phyloP scores from a whole-genome alignment of 2,329 filamentous ascomycete species.

The Cladosporium sphaerospermum region DNA sequence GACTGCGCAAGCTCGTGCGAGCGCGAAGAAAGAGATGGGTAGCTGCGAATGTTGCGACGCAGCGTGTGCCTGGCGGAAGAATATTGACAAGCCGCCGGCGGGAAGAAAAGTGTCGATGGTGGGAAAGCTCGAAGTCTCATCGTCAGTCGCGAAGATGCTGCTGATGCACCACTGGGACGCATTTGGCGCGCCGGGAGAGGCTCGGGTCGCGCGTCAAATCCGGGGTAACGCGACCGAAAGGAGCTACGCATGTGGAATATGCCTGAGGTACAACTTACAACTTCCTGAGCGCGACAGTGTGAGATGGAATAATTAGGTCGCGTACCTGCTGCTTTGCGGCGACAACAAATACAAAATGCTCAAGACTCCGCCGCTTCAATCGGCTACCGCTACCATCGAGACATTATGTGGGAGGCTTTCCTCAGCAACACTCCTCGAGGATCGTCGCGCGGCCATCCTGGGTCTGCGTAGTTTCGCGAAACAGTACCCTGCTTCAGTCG shows the following conservation, averaged over 20 bases:
- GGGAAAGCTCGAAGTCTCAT: slow-evolving; percentile 3
- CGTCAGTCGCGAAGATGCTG: neutral
- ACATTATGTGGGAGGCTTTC: slow-evolving; percentile 80
- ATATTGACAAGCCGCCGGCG: slow-evolving; percentile 17
- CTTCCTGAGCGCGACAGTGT: too few species aligned
- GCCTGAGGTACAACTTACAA: too few species aligned
- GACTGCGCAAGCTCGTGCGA: too few species aligned
- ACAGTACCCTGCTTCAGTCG: slow-evolving; percentile 90
- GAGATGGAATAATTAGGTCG: too few species aligned
- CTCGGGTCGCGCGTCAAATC: neutral
- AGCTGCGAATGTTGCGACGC: neutral
- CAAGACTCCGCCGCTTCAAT: slow-evolving; percentile 86
- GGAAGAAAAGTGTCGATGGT: slow-evolving; percentile 8
- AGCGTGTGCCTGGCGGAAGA: slow-evolving; percentile 14
- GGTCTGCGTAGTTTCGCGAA: slow-evolving; percentile 94
- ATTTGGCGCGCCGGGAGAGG: neutral
- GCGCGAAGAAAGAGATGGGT: neutral
- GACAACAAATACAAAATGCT: slow-evolving; percentile 33
- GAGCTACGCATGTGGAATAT: too few species aligned
- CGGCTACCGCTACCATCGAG: slow-evolving; percentile 87
- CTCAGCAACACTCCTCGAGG: slow-evolving; percentile 87
- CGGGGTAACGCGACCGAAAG: neutral
- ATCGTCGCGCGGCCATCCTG: slow-evolving; percentile 85
- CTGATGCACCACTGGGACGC: neutral
- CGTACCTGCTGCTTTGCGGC: too few species aligned